Percentiles rank a stretch among this genome's conserved stretches.
Evolutionary conservation across 441 rosid genomes (phyloP).

Genomic region (Croton laevigatus): DNA sequence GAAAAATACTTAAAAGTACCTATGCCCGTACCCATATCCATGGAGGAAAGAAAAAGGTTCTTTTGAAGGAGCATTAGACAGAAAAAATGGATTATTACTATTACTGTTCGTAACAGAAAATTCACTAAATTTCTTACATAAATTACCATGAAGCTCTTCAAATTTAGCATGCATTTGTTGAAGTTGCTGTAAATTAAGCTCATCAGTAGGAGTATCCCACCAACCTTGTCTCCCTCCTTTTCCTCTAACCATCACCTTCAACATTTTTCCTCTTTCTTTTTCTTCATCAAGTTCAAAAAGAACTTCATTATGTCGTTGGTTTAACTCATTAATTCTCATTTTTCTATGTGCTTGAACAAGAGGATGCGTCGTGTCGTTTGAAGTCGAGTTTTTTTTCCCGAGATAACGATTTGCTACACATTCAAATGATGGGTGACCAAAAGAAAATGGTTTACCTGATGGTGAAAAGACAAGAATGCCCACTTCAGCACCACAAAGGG

Average conservation of each 20-base stretch:
- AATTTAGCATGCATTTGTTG: background rate
- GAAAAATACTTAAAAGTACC: background rate
- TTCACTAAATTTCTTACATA: constrained; percentile 3
- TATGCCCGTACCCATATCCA: background rate
- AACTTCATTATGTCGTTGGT: constrained; percentile 12
- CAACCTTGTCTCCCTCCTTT: constrained; percentile 7
- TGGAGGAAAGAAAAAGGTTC: background rate
- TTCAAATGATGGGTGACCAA: constrained; percentile 29
- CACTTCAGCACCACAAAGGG: constrained; percentile 27
- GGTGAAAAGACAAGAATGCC: constrained; percentile 30
- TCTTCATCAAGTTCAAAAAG: constrained; percentile 14
- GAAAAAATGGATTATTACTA: background rate
- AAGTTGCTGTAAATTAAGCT: constrained; percentile 16
- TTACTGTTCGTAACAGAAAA: background rate
- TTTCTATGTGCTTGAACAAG: constrained; percentile 21
- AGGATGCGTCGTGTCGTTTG: constrained; percentile 9
- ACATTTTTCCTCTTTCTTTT: constrained; percentile 9
- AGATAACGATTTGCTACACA: constrained; percentile 20
- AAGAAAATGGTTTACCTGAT: constrained; percentile 32
- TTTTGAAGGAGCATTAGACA: background rate
- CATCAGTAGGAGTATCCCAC: constrained; percentile 29
- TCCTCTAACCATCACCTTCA: constrained; percentile 1
- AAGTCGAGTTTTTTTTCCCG: background rate
- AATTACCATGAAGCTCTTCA: constrained; percentile 14
- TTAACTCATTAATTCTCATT: constrained; percentile 19